phyloP scores from a whole-genome alignment of 495 filamentous ascomycete genomes.

The Collariella sp. region DNA sequence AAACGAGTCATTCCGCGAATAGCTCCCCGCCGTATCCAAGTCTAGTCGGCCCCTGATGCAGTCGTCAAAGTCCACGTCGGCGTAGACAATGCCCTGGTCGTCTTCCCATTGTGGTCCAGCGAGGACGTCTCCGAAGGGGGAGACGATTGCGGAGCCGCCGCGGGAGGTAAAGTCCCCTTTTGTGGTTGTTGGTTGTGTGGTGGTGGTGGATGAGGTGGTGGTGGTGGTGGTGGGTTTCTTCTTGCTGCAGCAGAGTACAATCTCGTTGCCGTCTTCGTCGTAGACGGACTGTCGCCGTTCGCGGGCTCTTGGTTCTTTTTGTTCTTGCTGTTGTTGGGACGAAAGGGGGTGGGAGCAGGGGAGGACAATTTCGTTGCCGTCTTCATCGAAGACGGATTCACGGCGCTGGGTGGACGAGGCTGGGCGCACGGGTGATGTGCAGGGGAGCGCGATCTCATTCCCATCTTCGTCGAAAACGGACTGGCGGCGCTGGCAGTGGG shows the following conservation, averaged over 20 bases:
- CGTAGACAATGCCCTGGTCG: slow-evolving; percentile 43
- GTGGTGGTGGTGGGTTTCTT: neutral
- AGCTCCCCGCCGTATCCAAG: slow-evolving; percentile 67
- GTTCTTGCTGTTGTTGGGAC: too few relatives aligned
- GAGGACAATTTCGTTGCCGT: slow-evolving; percentile 37
- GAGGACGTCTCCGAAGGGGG: slow-evolving; percentile 67
- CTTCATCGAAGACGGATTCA: slow-evolving; percentile 34
- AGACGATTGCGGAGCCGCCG: slow-evolving; percentile 77
- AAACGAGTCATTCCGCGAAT: slow-evolving; percentile 74
- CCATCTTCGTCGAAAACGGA: slow-evolving; percentile 32
- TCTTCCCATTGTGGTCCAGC: slow-evolving; percentile 79
- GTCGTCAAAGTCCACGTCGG: slow-evolving; percentile 45
- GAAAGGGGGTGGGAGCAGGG: slow-evolving; percentile 7
- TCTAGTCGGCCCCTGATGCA: slow-evolving; percentile 48
- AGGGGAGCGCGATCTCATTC: slow-evolving; percentile 33
- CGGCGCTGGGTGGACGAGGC: neutral
- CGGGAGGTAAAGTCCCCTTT: slow-evolving; percentile 47
- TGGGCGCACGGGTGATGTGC: neutral
- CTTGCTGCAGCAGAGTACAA: slow-evolving; percentile 29
- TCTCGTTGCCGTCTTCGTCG: slow-evolving; percentile 42
- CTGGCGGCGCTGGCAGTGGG: slow-evolving; percentile 12
- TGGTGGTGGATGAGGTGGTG: neutral
- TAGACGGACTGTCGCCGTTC: slow-evolving; percentile 33
- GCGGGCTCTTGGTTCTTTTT: too few relatives aligned
- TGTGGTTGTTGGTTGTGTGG: slow-evolving; percentile 5